These are phyloP conservation scores for Aegilops speltoides DNA, from an alignment of 176 grass and related monocot genomes.

Conservation along the genomic window DNA sequence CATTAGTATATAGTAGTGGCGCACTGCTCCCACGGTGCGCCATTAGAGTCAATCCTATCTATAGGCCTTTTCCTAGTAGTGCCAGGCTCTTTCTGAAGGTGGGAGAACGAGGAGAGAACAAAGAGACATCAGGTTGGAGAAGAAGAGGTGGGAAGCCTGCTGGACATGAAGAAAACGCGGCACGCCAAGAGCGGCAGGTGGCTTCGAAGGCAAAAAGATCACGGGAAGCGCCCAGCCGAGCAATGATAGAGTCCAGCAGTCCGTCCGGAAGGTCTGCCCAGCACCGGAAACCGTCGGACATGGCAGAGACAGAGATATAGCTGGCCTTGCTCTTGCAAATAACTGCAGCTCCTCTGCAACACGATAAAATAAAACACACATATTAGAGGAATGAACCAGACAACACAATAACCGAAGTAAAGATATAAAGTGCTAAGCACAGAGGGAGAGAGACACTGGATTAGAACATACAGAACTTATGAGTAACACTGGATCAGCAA, in stretches of 20 bases:
- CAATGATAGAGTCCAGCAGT: neutral
- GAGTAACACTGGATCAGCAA: neutral
- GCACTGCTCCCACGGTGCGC: too few species aligned
- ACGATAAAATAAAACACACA: neutral
- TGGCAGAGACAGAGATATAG: neutral
- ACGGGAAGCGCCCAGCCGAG: neutral
- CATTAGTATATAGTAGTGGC: too few species aligned
- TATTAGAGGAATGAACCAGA: neutral
- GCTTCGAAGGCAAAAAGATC: constrained; percentile 37
- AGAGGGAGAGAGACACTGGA: too few species aligned
- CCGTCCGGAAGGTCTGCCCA: neutral
- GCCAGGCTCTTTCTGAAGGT: neutral
- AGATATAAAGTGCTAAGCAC: neutral
- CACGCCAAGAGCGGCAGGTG: constrained; percentile 43
- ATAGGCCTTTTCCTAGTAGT: too few species aligned
- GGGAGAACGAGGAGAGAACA: neutral
- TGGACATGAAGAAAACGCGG: constrained; percentile 5
- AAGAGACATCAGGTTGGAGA: neutral
- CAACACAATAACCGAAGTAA: neutral
- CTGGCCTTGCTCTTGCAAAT: neutral
- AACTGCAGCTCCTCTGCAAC: neutral
- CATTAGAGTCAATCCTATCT: too few species aligned
- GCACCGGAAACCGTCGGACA: too few species aligned
- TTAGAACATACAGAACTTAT: too few species aligned
- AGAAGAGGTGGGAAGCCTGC: constrained; percentile 33